Percentiles rank a stretch among this genome's conserved stretches.
Conservation (phyloP, 1,139 yeast genomes). For the Scheffersomyces segobiensis region DNA sequence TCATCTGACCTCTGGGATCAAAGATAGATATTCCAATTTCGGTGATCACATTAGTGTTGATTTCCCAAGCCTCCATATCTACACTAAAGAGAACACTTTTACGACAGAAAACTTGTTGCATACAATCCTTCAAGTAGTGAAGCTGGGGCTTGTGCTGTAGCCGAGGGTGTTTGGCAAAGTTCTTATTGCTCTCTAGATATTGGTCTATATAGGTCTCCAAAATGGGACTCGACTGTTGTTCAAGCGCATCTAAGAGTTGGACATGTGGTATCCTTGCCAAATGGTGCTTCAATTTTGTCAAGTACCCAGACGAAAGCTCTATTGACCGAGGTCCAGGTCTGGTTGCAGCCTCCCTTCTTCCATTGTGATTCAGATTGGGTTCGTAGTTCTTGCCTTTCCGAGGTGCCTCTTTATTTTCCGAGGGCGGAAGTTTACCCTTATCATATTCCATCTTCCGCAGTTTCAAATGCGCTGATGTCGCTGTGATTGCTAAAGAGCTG, state of each 20-base stretch:
- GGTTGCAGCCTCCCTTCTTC: not conserved
- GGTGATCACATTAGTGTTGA: conserved; percentile 45
- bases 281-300: not conserved
- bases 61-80: conserved; percentile 71
- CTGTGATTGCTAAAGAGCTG: not conserved
- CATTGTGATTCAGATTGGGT: not conserved
- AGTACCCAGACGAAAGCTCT: not conserved
- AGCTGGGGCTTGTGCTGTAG: conserved; percentile 7
- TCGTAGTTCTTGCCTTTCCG: not conserved
- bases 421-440: not conserved
- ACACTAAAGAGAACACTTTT: conserved; percentile 48
- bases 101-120: conserved; percentile 31
- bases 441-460: not conserved
- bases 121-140: conserved; percentile 19
- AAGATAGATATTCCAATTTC: conserved; percentile 71
- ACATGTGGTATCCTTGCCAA: not conserved
- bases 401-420: not conserved
- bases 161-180: not conserved
- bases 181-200: not conserved
- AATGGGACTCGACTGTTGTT: not conserved
- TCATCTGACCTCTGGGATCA: conserved; percentile 53
- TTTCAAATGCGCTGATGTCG: not conserved
- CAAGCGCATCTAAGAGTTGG: not conserved
- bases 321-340: not conserved
- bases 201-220: conserved; percentile 1